Evolutionary conservation across 1,139 yeast species (phyloP).

Genomic region (Candida anutae): DNA sequence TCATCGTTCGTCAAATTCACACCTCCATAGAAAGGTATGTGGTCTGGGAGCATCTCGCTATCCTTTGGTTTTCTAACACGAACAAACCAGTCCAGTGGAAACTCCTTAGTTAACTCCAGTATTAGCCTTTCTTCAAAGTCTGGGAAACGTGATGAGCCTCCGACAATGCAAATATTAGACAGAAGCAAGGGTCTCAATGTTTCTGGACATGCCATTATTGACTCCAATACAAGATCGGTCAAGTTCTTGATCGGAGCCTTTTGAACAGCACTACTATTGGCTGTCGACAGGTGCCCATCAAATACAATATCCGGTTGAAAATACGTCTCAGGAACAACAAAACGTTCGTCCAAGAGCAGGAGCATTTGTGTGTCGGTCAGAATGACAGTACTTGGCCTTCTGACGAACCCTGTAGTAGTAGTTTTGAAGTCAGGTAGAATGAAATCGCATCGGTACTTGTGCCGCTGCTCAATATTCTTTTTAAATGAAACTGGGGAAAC

Average conservation of each 20-base stretch:
- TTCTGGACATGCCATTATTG: slow-evolving; percentile 66
- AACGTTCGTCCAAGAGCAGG: slow-evolving; percentile 71
- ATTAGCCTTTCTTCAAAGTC: slow-evolving; percentile 59
- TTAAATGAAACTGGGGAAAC: slow-evolving; percentile 57
- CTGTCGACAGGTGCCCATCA: slow-evolving; percentile 24
- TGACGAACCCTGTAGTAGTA: slow-evolving; percentile 59
- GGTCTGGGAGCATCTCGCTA: slow-evolving; percentile 12
- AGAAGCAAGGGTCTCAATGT: slow-evolving; percentile 68
- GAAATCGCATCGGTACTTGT: slow-evolving; percentile 44
- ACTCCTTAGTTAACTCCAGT: slow-evolving; percentile 53
- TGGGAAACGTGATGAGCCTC: slow-evolving; percentile 71
- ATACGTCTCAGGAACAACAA: slow-evolving; percentile 77
- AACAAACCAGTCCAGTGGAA: slow-evolving; percentile 63
- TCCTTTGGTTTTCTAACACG: slow-evolving; percentile 26
- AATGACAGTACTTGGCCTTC: slow-evolving; percentile 23
- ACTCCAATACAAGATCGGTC: slow-evolving; percentile 68
- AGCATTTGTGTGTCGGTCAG: slow-evolving; percentile 54
- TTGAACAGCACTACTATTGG: slow-evolving; percentile 26
- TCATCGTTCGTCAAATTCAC: slow-evolving; percentile 44
- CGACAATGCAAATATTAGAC: slow-evolving; percentile 72
- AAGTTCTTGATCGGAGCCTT: slow-evolving; percentile 61
- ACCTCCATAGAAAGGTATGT: slow-evolving; percentile 36
- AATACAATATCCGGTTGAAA: slow-evolving; percentile 74
- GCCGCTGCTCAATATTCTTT: slow-evolving; percentile 38
- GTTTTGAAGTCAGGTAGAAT: slow-evolving; percentile 84